phyloP scores from a whole-genome alignment of 169 alveolate genomes.

The Plasmodium falciparum region DNA sequence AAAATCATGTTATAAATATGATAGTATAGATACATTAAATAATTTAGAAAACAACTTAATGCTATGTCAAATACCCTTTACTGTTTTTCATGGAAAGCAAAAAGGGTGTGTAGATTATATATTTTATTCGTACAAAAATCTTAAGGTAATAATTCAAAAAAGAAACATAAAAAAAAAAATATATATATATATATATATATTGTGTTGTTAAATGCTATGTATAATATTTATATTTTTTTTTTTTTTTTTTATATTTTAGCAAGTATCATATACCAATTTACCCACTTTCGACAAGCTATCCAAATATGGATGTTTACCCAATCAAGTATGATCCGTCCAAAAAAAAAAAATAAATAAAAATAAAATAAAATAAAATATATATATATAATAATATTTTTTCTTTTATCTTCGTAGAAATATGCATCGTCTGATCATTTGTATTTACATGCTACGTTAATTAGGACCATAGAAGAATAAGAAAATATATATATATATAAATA shows the following conservation, averaged over 20 bases:
- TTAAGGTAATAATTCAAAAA: conserved; percentile 58
- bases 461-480: conserved; percentile 20
- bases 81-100: conserved; percentile 91
- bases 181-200: no score
- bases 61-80: conserved; percentile 77
- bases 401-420: conserved; percentile 46
- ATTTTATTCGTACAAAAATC: conserved; percentile 80
- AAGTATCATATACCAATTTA: conserved; percentile 40
- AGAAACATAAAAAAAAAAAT: no score
- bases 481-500: background rate
- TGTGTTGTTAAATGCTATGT: no score
- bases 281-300: conserved; percentile 48
- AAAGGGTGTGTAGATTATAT: conserved; percentile 90
- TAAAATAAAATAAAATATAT: background rate
- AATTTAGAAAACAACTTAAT: conserved; percentile 32
- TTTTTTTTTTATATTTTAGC: conserved; percentile 13
- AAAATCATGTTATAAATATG: conserved; percentile 58
- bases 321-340: conserved; percentile 23
- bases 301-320: conserved; percentile 71
- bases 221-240: background rate
- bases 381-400: background rate
- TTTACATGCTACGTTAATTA: conserved; percentile 69
- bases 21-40: conserved; percentile 32
- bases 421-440: conserved; percentile 64
- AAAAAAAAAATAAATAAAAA: background rate